These are phyloP conservation scores for Cardamine occulta DNA, from an alignment of 345 rosid species.

Conservation along the genomic window DNA sequence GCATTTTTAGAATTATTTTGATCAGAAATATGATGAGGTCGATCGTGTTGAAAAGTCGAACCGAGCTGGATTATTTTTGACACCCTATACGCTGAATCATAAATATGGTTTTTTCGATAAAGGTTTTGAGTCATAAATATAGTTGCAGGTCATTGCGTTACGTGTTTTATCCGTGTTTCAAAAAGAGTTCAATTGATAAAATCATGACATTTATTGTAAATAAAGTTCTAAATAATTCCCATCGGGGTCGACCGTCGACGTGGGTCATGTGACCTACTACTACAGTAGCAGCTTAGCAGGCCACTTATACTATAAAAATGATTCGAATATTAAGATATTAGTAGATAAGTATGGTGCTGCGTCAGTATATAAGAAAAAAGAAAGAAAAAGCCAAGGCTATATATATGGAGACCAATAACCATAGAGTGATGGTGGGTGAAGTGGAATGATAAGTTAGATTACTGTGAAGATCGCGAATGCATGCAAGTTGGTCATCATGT, in stretches of 20 bases:
- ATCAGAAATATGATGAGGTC: background rate
- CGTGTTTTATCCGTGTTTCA: background rate
- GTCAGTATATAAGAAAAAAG: background rate
- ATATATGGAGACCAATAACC: slow-evolving; percentile 20
- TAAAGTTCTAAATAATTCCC: background rate
- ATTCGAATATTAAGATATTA: background rate
- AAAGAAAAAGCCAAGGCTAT: slow-evolving; percentile 5
- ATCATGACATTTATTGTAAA: background rate
- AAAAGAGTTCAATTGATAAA: background rate
- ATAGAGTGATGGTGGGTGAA: slow-evolving; percentile 39
- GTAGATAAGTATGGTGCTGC: slow-evolving; percentile 9
- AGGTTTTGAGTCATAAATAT: background rate
- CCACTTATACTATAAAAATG: background rate
- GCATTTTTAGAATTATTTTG: slow-evolving; percentile 1
- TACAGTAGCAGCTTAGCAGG: slow-evolving; percentile 10
- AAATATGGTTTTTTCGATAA: too few species aligned
- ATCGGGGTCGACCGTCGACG: background rate
- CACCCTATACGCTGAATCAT: background rate
- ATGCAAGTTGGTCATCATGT: slow-evolving; percentile 39
- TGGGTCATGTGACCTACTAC: slow-evolving; percentile 23
- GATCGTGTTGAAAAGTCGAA: slow-evolving; percentile 29
- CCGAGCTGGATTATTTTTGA: background rate
- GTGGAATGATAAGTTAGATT: slow-evolving; percentile 43
- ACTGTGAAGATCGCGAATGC: slow-evolving; percentile 23
- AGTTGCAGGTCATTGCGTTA: background rate